Percentiles rank a stretch among this genome's conserved stretches.
These are phyloP conservation scores for Pythium myriotylum DNA, from an alignment of 352 stramenopile species.

Conservation along the genomic window DNA sequence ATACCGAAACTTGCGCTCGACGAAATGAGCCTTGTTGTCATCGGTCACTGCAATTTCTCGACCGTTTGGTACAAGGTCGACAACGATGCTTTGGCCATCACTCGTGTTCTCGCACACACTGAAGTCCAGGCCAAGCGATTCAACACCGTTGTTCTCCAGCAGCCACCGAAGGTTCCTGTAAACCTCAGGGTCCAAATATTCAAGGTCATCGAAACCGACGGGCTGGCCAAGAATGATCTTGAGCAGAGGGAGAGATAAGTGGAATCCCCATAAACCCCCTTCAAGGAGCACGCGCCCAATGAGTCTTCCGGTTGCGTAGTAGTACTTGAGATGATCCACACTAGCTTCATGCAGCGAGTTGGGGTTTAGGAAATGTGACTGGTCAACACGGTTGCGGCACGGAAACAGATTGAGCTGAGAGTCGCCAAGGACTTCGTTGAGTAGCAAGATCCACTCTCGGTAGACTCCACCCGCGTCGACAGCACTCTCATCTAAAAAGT, in stretches of 20 bases:
- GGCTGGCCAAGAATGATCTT: conserved; percentile 97
- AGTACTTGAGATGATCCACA: conserved; percentile 67
- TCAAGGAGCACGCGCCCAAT: conserved; percentile 77
- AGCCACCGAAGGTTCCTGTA: conserved; percentile 63
- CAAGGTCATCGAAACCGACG: conserved; percentile 93
- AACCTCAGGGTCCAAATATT: conserved; percentile 63
- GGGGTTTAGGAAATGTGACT: conserved; percentile 65
- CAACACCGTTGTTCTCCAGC: conserved; percentile 49
- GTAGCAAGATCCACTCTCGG: conserved; percentile 93
- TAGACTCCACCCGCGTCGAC: conserved; percentile 88
- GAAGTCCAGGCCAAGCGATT: conserved; percentile 62
- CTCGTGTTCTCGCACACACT: conserved; percentile 30
- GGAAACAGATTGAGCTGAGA: conserved; percentile 53
- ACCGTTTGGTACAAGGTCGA: conserved; percentile 40
- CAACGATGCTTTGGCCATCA: conserved; percentile 18
- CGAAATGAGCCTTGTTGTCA: conserved; percentile 92
- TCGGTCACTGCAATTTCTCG: conserved; percentile 88
- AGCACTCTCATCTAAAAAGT: conserved; percentile 85
- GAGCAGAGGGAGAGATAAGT: conserved; percentile 94
- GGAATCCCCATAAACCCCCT: conserved; percentile 90
- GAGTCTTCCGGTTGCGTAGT: conserved; percentile 58
- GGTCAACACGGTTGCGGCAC: conserved; percentile 58
- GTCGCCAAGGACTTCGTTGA: conserved; percentile 61
- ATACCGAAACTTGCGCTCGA: conserved; percentile 77
- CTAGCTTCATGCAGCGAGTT: conserved; percentile 53